phyloP scores from a whole-genome alignment of 768 basidiomycete species.

The Mycena polygramma region DNA sequence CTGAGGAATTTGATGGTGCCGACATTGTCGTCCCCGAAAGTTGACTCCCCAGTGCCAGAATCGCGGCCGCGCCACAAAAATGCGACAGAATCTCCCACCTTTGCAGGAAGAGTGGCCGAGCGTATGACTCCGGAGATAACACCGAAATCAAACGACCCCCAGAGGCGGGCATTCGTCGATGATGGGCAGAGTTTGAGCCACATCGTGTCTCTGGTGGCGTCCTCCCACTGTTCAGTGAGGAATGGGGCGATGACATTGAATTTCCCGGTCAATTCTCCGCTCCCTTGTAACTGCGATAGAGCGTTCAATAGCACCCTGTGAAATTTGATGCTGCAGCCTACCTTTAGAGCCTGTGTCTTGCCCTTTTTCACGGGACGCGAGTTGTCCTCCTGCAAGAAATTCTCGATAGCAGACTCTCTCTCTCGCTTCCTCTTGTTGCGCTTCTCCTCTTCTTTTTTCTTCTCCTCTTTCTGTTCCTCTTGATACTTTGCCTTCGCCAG shows the following conservation, averaged over 20 bases:
- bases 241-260: slow-evolving; percentile 39
- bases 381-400: slow-evolving; percentile 22
- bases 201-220: slow-evolving; percentile 17
- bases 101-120: slow-evolving; percentile 31
- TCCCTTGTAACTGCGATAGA: not conserved
- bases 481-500: slow-evolving; percentile 30
- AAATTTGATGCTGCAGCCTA: not conserved
- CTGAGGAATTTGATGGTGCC: slow-evolving; percentile 42
- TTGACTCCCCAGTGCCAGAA: slow-evolving; percentile 36
- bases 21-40: slow-evolving; percentile 34
- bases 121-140: slow-evolving; percentile 42
- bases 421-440: slow-evolving; percentile 25
- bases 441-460: slow-evolving; percentile 19
- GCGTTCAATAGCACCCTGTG: not conserved
- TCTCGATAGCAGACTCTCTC: slow-evolving; percentile 32
- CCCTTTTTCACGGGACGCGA: slow-evolving; percentile 8
- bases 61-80: slow-evolving; percentile 44
- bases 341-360: slow-evolving; percentile 15
- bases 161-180: slow-evolving; percentile 42
- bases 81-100: slow-evolving; percentile 25
- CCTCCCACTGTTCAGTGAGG: slow-evolving; percentile 38
- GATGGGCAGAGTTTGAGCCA: slow-evolving; percentile 43
- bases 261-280: slow-evolving; percentile 25
- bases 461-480: slow-evolving; percentile 25
- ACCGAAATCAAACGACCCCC: slow-evolving; percentile 45